phyloP scores from a whole-genome alignment of 495 filamentous ascomycete species.

The Penicillium pancosmium region DNA sequence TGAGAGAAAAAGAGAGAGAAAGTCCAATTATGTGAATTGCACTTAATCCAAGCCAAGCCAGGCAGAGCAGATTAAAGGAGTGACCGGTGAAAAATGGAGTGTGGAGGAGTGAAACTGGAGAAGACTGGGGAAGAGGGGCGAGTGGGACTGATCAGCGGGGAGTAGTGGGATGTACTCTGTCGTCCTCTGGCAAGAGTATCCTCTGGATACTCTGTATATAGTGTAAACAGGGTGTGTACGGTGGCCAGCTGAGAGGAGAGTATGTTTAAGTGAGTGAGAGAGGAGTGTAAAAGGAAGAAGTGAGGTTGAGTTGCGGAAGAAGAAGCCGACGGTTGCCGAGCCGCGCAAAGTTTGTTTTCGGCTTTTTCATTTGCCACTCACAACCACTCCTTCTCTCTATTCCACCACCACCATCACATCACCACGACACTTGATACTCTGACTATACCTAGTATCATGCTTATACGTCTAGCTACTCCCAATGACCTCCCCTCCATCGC shows the following conservation, averaged over 20 bases:
- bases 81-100: neutral
- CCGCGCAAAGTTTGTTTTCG: neutral
- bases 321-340: neutral
- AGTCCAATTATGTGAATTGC: neutral
- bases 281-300: neutral
- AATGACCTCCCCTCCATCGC: slow-evolving; percentile 18
- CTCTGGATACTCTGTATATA: no score
- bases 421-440: no score
- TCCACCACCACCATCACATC: no score
- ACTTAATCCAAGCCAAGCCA: neutral
- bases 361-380: neutral
- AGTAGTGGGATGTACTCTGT: no score
- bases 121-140: slow-evolving; percentile 3
- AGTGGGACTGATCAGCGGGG: neutral
- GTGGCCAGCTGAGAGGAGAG: neutral
- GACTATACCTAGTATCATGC: no score
- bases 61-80: neutral
- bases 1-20: neutral
- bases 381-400: no score
- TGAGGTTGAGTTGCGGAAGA: neutral
- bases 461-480: neutral
- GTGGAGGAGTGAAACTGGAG: slow-evolving; percentile 2
- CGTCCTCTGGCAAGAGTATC: no score
- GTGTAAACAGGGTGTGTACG: neutral
- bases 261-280: neutral